Conservation (phyloP, 768 basidiomycete genomes). For the Russula brevipes region DNA sequence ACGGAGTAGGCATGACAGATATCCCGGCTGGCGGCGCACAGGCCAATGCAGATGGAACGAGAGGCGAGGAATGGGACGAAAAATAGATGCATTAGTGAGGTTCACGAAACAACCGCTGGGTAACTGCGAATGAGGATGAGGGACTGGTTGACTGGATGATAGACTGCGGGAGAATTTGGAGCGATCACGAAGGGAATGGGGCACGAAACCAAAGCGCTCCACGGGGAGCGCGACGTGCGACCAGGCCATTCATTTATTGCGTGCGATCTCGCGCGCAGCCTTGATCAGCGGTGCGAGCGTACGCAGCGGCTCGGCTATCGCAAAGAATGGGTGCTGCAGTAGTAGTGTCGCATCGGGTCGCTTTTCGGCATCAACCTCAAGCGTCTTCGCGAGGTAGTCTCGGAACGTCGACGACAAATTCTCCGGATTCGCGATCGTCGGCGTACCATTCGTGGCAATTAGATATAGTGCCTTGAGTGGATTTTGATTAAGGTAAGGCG, state of each 20-base stretch:
- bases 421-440: slow-evolving; percentile 90
- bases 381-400: slow-evolving; percentile 80
- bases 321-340: slow-evolving; percentile 86
- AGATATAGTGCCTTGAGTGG: slow-evolving; percentile 95
- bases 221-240: not conserved
- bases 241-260: slow-evolving; percentile 31
- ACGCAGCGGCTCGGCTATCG: slow-evolving; percentile 76
- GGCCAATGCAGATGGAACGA: slow-evolving; percentile 16
- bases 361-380: slow-evolving; percentile 95
- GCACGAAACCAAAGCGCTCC: not conserved
- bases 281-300: slow-evolving; percentile 88
- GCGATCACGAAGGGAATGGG: not conserved
- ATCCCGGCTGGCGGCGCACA: not conserved
- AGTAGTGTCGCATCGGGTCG: slow-evolving; percentile 81
- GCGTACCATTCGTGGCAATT: slow-evolving; percentile 97
- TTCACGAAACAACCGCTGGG: slow-evolving; percentile 7
- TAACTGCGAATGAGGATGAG: slow-evolving; percentile 16
- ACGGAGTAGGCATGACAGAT: slow-evolving; percentile 1
- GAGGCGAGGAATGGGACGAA: not conserved
- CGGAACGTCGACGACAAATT: slow-evolving; percentile 70
- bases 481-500: slow-evolving; percentile 94
- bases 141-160: slow-evolving; percentile 11
- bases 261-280: slow-evolving; percentile 80
- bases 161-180: slow-evolving; percentile 9
- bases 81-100: slow-evolving; percentile 12